Percentiles rank a stretch among this genome's conserved stretches.
phyloP scores from a whole-genome alignment of 208 protist genomes.

The Leishmania guyanensis region DNA sequence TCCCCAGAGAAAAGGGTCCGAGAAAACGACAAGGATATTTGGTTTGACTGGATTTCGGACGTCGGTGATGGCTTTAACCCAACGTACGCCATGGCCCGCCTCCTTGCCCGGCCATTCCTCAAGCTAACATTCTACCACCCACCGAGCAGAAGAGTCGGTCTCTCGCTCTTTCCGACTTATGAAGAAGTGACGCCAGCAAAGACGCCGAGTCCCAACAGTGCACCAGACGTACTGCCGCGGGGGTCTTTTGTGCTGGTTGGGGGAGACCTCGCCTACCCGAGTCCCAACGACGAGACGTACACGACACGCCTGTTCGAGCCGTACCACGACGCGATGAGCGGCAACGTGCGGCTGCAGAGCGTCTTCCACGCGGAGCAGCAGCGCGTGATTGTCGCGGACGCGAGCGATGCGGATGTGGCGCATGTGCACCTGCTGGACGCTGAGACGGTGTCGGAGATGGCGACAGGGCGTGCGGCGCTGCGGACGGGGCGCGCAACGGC shows the following conservation, averaged over 20 bases:
- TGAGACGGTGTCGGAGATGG: slow-evolving; percentile 37
- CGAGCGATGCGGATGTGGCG: slow-evolving; percentile 49
- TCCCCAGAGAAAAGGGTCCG: neutral
- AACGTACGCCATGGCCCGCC: slow-evolving; percentile 84
- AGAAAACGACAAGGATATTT: slow-evolving; percentile 45
- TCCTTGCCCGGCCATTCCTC: slow-evolving; percentile 68
- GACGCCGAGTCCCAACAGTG: slow-evolving; percentile 38
- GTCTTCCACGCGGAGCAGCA: slow-evolving; percentile 50
- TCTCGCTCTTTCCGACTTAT: neutral
- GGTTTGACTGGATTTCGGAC: slow-evolving; percentile 89
- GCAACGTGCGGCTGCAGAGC: slow-evolving; percentile 45
- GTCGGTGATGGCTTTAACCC: slow-evolving; percentile 90
- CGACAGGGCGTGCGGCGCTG: slow-evolving; percentile 31
- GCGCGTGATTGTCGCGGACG: slow-evolving; percentile 48
- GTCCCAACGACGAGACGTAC: slow-evolving; percentile 75
- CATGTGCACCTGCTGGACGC: slow-evolving; percentile 66
- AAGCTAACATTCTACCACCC: slow-evolving; percentile 60
- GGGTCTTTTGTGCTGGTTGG: slow-evolving; percentile 81
- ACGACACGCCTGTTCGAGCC: slow-evolving; percentile 68
- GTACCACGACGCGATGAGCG: slow-evolving; percentile 62
- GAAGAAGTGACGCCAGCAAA: slow-evolving; percentile 8
- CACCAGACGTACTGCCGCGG: slow-evolving; percentile 66
- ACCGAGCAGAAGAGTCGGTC: neutral
- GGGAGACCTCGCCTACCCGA: slow-evolving; percentile 87
- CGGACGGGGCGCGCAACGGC: slow-evolving; percentile 29